Percentiles rank a stretch among this genome's conserved stretches.
Conservation (phyloP, 352 stramenopile genomes). For the Globisporangium cederbergense region DNA sequence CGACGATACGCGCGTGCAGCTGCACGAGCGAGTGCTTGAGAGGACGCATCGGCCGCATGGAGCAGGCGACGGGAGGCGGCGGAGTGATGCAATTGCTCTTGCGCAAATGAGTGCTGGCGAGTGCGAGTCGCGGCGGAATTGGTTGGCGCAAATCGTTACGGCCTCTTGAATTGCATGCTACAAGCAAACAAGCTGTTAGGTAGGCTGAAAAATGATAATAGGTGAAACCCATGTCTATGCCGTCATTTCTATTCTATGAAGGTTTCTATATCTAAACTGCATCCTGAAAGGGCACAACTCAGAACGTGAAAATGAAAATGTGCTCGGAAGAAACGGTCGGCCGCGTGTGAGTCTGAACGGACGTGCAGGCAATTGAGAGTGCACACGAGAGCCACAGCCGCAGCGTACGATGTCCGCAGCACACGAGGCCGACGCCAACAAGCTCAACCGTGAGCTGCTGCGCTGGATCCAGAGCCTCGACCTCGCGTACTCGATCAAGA, state of each 20-base stretch:
- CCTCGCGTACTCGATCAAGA: slow-evolving; percentile 92
- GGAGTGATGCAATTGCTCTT: slow-evolving; percentile 6
- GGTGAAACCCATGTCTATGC: neutral
- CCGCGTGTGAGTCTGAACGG: neutral
- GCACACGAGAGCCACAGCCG: neutral
- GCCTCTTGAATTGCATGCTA: slow-evolving; percentile 13
- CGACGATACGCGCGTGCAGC: slow-evolving; percentile 20
- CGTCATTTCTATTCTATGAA: slow-evolving; percentile 9
- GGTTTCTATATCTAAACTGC: slow-evolving; percentile 3
- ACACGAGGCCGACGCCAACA: slow-evolving; percentile 40
- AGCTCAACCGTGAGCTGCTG: slow-evolving; percentile 88
- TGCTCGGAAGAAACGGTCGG: neutral
- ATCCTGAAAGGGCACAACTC: slow-evolving; percentile 6
- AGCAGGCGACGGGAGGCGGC: neutral
- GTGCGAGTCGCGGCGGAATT: slow-evolving; percentile 14
- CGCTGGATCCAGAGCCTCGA: slow-evolving; percentile 93
- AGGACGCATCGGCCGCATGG: slow-evolving; percentile 33
- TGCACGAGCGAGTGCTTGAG: slow-evolving; percentile 35
- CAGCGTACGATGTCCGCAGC: slow-evolving; percentile 10
- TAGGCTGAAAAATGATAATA: neutral
- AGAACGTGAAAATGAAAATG: neutral
- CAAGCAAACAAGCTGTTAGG: slow-evolving; percentile 4
- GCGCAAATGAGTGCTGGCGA: slow-evolving; percentile 9
- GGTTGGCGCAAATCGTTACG: slow-evolving; percentile 22
- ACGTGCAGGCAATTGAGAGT: neutral